Evolutionary conservation across 345 rosid species (phyloP).

Genomic region (Hevea brasiliensis): DNA sequence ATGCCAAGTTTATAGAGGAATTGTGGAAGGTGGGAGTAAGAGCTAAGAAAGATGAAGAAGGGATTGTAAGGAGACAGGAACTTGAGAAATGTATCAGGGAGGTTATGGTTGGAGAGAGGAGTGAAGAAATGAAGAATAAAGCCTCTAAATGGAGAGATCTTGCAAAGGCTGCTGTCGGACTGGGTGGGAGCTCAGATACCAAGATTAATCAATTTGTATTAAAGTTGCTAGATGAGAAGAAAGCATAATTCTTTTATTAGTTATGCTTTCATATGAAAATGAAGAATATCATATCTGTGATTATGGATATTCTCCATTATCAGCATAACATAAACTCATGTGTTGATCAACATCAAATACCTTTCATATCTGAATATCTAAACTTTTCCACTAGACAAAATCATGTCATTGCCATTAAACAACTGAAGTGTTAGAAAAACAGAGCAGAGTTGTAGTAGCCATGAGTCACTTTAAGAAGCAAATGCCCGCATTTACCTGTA

Average conservation of each 20-base stretch:
- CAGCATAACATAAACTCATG: not conserved
- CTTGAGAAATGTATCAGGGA: conserved; percentile 31
- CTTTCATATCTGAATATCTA: not conserved
- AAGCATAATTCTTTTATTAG: too few relatives aligned
- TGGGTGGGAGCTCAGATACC: conserved; percentile 41
- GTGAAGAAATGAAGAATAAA: conserved; percentile 35
- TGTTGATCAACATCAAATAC: not conserved
- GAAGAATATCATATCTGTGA: too few relatives aligned
- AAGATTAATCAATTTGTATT: conserved; percentile 35
- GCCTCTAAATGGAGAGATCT: conserved; percentile 34
- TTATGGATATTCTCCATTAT: not conserved
- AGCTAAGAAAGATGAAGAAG: conserved; percentile 27
- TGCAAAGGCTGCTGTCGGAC: conserved; percentile 45
- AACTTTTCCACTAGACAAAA: not conserved
- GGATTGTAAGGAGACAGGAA: conserved; percentile 36
- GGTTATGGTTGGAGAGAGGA: conserved; percentile 41
- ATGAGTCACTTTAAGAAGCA: not conserved
- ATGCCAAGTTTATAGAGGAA: conserved; percentile 46
- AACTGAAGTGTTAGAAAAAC: not conserved
- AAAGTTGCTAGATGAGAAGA: conserved; percentile 16
- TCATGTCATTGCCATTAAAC: conserved; percentile 1
- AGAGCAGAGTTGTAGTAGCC: not conserved
- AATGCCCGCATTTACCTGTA: conserved; percentile 49
- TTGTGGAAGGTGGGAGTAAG: conserved; percentile 47
- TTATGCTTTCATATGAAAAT: too few relatives aligned